Evolutionary conservation across 805 yeast species (phyloP), one percentile per base, ranked within the genome.

Genomic region (Suhomyces xylopsoci): DNA sequence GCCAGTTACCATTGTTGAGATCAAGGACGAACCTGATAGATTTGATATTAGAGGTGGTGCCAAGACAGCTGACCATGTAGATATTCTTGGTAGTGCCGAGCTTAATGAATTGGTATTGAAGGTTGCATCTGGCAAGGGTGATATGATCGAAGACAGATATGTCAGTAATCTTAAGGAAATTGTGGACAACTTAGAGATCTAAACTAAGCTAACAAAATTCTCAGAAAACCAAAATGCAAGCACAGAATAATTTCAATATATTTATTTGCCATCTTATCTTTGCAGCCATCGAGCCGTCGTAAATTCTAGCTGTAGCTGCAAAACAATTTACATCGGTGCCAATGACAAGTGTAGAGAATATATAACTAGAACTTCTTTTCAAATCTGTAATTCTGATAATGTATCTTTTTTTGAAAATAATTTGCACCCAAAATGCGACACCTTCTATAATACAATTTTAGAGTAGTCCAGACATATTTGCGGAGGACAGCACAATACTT

Each of bases 41-140:
- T 91, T 88, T 62, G 99, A 94, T 71, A 88, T 94, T 32, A 81
- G 99, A 58, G 99, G 99, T 24, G 99, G 99, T 12, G 96, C 97
- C 9, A 88, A 88, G 66, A 93, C 97, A 0, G 97, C 98, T 1
- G 99, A 94, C 62, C 99, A 94, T 68, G 99, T 94, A 26, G 99
- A 94, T 66, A 92, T 94, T 46, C 76, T 94, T 46, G 99, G 99
- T 2, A 84, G 96, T 56, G 90, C 97, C 0, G 96, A 87, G 64
- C 74, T 94, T 66, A 94, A 94, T 65, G 99, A 94, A 64, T 73
- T 92, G 62, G 76, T 94, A 10, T 73, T 93, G 51, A 81, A 81
- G 55, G 90, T 94, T 15, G 97, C 92, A 1, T 77, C 89, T 43
- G 99, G 99, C 0, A 67, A 76, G 34, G 96, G 96, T 2, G 82